A percentile compares a stretch with the other conserved stretches of the same genome.
phyloP scores from a whole-genome alignment of 257 asterid genomes.

The Fraxinus cuspidata region DNA sequence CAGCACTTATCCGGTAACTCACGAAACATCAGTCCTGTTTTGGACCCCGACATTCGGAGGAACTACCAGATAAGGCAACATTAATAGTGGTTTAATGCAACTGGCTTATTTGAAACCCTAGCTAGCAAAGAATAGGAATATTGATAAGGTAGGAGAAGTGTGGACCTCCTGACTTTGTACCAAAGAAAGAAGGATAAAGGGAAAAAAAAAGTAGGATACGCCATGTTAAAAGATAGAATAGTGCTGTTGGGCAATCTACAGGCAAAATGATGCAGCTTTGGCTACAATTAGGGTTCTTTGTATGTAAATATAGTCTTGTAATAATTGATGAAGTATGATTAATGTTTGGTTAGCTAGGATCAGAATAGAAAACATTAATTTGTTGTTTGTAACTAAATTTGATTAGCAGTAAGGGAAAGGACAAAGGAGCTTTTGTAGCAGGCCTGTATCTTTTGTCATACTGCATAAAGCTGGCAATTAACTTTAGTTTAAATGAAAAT shows the following conservation, averaged over 20 bases:
- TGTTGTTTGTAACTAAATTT: constrained; percentile 46
- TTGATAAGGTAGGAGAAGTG: not conserved
- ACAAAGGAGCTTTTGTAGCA: constrained; percentile 52
- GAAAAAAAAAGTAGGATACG: constrained; percentile 16
- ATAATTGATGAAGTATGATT: constrained; percentile 60
- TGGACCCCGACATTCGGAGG: constrained; percentile 92
- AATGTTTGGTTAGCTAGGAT: constrained; percentile 32
- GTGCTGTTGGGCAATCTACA: constrained; percentile 28
- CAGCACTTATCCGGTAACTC: constrained; percentile 80
- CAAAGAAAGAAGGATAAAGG: constrained; percentile 21
- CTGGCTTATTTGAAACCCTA: constrained; percentile 24
- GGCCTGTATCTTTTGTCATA: constrained; percentile 29
- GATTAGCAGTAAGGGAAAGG: constrained; percentile 29
- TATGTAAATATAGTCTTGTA: constrained; percentile 41
- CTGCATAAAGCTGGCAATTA: constrained; percentile 49
- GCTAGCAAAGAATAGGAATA: constrained; percentile 27
- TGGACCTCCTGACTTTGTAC: constrained; percentile 16
- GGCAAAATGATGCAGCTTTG: constrained; percentile 50
- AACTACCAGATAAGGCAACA: constrained; percentile 46
- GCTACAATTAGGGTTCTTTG: constrained; percentile 39
- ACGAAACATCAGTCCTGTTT: constrained; percentile 72
- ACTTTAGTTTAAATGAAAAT: constrained; percentile 27
- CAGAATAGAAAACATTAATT: constrained; percentile 24
- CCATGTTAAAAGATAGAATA: constrained; percentile 21
- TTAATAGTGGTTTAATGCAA: not conserved